A percentile compares a stretch with the other conserved stretches of the same genome.
phyloP scores from a whole-genome alignment of 129 eudicot species.

The Lonicera japonica region DNA sequence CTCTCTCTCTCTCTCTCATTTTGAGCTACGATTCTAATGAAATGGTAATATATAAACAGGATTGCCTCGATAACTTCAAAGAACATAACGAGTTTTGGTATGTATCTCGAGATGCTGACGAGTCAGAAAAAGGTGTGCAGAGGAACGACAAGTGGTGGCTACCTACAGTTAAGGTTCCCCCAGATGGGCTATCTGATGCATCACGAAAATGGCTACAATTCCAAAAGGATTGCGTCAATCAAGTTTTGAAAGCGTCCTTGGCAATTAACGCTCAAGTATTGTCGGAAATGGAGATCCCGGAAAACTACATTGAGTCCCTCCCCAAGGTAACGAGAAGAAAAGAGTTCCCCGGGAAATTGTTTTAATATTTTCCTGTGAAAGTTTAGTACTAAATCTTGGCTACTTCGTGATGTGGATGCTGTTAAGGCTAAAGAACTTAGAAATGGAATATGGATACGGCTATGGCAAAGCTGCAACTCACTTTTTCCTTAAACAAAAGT shows the following conservation, averaged over 20 bases:
- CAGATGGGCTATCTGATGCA: constrained; percentile 59
- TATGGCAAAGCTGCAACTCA: too few relatives aligned
- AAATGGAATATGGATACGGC: too few relatives aligned
- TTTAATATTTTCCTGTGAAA: background rate
- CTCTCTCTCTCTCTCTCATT: too few relatives aligned
- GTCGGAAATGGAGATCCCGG: constrained; percentile 76
- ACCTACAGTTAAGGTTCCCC: constrained; percentile 71
- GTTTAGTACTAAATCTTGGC: background rate
- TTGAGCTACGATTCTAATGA: constrained; percentile 1
- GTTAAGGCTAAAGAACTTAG: too few relatives aligned
- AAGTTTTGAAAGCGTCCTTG: constrained; percentile 86
- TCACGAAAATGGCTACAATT: constrained; percentile 53
- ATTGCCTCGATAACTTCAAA: constrained; percentile 62
- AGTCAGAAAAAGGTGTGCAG: constrained; percentile 65
- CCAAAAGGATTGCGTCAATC: constrained; percentile 82
- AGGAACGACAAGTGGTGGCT: constrained; percentile 81
- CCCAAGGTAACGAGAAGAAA: constrained; percentile 33
- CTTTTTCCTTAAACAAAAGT: too few relatives aligned
- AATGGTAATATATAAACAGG: constrained; percentile 39
- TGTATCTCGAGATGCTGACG: constrained; percentile 63
- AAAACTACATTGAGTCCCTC: constrained; percentile 62
- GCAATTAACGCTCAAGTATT: constrained; percentile 76
- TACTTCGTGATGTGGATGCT: too few relatives aligned
- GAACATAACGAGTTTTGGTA: constrained; percentile 58
- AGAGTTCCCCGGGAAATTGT: background rate